These are phyloP conservation scores for Penicillium riverlandense DNA, from an alignment of 495 filamentous ascomycete genomes.

Conservation along the genomic window DNA sequence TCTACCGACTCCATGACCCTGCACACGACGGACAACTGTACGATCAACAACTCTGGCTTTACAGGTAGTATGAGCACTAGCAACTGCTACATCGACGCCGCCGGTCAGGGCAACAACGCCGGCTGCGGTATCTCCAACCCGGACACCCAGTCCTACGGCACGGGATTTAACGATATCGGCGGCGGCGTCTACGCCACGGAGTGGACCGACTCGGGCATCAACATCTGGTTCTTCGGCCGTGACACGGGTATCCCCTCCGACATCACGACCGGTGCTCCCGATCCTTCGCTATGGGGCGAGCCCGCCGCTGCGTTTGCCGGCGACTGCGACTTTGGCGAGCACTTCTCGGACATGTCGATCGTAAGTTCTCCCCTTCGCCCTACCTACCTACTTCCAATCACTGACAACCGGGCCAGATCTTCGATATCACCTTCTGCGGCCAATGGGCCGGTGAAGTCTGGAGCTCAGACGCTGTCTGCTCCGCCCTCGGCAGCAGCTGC, in stretches of 20 bases:
- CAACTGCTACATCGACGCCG: constrained; percentile 48
- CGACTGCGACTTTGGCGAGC: constrained; percentile 50
- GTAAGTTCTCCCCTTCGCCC: constrained; percentile 16
- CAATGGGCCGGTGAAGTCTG: constrained; percentile 51
- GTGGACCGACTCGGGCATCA: constrained; percentile 52
- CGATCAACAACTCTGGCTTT: constrained; percentile 42
- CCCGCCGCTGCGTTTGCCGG: constrained; percentile 53
- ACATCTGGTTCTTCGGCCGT: constrained; percentile 52
- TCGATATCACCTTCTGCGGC: constrained; percentile 65
- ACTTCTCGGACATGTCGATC: constrained; percentile 59
- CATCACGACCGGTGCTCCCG: constrained; percentile 40
- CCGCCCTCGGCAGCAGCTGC: constrained; percentile 44
- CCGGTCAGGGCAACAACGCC: constrained; percentile 36
- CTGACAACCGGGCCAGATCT: constrained; percentile 28
- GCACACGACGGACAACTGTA: constrained; percentile 56
- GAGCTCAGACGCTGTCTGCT: constrained; percentile 13
- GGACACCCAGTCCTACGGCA: constrained; percentile 41
- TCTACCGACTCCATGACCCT: constrained; percentile 55
- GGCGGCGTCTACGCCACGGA: constrained; percentile 62
- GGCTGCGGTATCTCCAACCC: constrained; percentile 45
- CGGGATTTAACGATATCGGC: constrained; percentile 46
- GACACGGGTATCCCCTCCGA: constrained; percentile 44
- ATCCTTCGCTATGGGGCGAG: constrained; percentile 52
- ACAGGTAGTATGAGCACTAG: constrained; percentile 24
- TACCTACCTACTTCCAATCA: neutral